A percentile compares a stretch with the other conserved stretches of the same genome.
Evolutionary conservation across 2,329 filamentous ascomycete species (phyloP).

Genomic region (Beauveria asiatica): DNA sequence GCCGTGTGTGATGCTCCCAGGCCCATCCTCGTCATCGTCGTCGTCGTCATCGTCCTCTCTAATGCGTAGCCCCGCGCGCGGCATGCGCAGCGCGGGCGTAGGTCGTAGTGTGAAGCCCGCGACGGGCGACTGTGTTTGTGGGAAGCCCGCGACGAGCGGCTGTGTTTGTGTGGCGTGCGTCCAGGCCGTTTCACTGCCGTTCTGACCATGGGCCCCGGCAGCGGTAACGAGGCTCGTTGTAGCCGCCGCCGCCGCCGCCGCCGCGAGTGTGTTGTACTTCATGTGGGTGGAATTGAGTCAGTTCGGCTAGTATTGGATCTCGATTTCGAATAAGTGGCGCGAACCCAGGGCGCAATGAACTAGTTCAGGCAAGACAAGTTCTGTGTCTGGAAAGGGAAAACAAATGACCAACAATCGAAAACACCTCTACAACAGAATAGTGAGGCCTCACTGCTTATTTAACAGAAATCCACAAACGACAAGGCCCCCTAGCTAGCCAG

Average conservation of each 20-base stretch:
- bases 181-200: not conserved
- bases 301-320: not conserved
- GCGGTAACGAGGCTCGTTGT: not conserved
- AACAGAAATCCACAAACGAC: not conserved
- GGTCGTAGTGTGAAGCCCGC: not conserved
- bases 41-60: not conserved
- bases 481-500: not conserved
- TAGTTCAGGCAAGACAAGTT: not conserved
- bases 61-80: not conserved
- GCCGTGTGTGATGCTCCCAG: not conserved
- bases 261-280: not conserved
- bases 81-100: not conserved
- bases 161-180: not conserved
- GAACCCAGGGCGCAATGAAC: not conserved
- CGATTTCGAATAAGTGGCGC: not conserved
- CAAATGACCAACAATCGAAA: not conserved
- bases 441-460: not conserved
- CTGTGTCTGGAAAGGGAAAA: not conserved
- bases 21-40: not conserved
- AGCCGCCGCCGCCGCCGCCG: not conserved
- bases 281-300: not conserved
- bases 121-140: not conserved
- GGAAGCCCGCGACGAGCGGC: not conserved
- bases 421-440: not conserved
- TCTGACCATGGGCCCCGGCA: not conserved